phyloP scores from a whole-genome alignment of 108 stramenopile species.

The Seminavis robusta region DNA sequence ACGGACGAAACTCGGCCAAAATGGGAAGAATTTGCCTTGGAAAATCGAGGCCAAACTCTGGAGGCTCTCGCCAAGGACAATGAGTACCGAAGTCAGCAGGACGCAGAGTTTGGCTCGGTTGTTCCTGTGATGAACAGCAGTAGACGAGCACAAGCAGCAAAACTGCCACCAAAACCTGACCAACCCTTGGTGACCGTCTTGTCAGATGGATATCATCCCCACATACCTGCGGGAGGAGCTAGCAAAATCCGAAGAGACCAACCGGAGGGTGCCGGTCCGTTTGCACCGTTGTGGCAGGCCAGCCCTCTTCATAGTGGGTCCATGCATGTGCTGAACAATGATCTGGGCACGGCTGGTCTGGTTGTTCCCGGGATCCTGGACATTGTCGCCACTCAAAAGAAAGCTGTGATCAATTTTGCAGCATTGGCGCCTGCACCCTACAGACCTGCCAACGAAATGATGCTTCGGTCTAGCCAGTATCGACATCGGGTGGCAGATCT shows the following conservation, averaged over 20 bases:
- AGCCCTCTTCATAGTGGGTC: not conserved
- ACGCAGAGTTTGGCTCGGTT: not conserved
- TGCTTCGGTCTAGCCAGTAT: no score
- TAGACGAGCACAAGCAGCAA: not conserved
- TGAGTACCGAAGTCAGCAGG: not conserved
- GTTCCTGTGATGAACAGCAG: not conserved
- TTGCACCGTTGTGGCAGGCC: no score
- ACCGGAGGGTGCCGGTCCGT: not conserved
- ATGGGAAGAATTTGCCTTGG: conserved; percentile 10
- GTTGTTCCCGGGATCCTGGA: not conserved
- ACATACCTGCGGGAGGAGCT: no score
- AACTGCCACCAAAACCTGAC: not conserved
- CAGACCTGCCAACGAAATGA: no score
- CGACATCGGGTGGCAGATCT: not conserved
- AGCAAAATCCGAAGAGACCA: no score
- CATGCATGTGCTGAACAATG: not conserved
- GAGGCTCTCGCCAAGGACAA: not conserved
- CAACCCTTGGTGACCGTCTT: no score
- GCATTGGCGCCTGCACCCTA: no score
- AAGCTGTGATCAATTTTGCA: not conserved
- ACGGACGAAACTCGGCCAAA: conserved; percentile 2
- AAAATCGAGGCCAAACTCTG: not conserved
- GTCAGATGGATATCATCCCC: no score
- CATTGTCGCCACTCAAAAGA: not conserved
- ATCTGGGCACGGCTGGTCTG: not conserved